Evolutionary conservation across 2,329 filamentous ascomycete genomes (phyloP).

Genomic region (Apiospora phragmitis): DNA sequence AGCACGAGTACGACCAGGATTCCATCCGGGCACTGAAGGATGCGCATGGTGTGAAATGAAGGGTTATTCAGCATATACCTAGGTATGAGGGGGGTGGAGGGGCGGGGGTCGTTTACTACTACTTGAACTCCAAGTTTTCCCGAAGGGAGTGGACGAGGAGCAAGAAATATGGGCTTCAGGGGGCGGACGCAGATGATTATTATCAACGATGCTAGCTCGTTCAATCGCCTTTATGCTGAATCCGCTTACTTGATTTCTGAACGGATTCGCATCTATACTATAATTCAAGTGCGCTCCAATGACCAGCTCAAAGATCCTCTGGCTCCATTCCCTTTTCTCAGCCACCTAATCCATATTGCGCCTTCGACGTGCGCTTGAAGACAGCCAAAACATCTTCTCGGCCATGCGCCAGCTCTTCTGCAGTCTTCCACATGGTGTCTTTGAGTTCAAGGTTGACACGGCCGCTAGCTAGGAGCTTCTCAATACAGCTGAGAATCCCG

Average conservation of each 20-base stretch:
- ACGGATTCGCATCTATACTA: too few species aligned
- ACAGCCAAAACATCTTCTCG: background rate
- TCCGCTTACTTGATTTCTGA: too few species aligned
- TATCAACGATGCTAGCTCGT: too few species aligned
- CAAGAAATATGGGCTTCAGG: too few species aligned
- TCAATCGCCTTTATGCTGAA: too few species aligned
- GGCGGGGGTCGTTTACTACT: too few species aligned
- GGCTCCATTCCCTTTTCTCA: background rate
- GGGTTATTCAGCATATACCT: background rate
- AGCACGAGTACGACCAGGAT: conserved; percentile 35
- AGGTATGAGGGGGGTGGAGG: too few species aligned
- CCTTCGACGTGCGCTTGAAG: background rate
- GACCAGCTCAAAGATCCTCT: background rate
- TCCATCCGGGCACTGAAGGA: conserved; percentile 30
- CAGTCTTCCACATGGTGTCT: background rate
- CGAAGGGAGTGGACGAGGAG: too few species aligned
- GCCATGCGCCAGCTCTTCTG: background rate
- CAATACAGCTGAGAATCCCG: background rate
- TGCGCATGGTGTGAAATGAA: conserved; percentile 26
- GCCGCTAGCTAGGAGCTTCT: background rate
- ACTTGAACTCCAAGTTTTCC: too few species aligned
- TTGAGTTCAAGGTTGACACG: background rate
- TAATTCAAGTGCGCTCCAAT: too few species aligned
- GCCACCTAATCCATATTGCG: background rate
- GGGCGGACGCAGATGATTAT: too few species aligned